phyloP scores from a whole-genome alignment of 192 early-diverging fungal species.

The Coemansia sp. region DNA sequence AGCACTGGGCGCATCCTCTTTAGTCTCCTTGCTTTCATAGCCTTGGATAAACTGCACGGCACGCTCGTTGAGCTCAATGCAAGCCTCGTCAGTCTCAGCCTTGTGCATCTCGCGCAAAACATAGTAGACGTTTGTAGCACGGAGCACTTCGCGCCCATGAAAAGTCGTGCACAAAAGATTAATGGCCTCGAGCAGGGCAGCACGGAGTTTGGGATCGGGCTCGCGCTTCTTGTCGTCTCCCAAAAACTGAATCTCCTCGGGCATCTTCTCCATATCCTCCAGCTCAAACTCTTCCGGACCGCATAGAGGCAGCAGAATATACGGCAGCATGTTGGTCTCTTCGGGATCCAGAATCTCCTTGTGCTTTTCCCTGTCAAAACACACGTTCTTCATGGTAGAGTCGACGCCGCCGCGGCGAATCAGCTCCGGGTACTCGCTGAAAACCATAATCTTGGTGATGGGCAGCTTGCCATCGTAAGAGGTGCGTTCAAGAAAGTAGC shows the following conservation, averaged over 20 bases:
- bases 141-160: conserved; percentile 74
- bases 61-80: conserved; percentile 68
- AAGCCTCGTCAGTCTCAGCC: conserved; percentile 66
- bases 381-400: conserved; percentile 85
- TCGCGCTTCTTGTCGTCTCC: conserved; percentile 84
- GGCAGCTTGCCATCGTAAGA: conserved; percentile 65
- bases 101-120: conserved; percentile 83
- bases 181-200: conserved; percentile 76
- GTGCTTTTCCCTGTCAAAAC: conserved; percentile 75
- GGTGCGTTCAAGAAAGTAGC: conserved; percentile 65
- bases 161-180: conserved; percentile 74
- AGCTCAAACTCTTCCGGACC: conserved; percentile 90
- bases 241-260: conserved; percentile 87
- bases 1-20: conserved; percentile 35
- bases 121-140: conserved; percentile 79
- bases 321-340: conserved; percentile 80
- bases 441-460: conserved; percentile 81
- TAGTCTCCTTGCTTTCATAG: conserved; percentile 60
- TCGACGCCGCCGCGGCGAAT: conserved; percentile 91
- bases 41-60: conserved; percentile 85
- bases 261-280: conserved; percentile 92
- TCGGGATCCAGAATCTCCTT: conserved; percentile 61
- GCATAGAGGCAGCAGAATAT: conserved; percentile 81
- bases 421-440: conserved; percentile 74
- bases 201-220: conserved; percentile 66